Base-by-base conservation (phyloP, 495 filamentous ascomycete species). In the Neurospora sublineolata region DNA sequence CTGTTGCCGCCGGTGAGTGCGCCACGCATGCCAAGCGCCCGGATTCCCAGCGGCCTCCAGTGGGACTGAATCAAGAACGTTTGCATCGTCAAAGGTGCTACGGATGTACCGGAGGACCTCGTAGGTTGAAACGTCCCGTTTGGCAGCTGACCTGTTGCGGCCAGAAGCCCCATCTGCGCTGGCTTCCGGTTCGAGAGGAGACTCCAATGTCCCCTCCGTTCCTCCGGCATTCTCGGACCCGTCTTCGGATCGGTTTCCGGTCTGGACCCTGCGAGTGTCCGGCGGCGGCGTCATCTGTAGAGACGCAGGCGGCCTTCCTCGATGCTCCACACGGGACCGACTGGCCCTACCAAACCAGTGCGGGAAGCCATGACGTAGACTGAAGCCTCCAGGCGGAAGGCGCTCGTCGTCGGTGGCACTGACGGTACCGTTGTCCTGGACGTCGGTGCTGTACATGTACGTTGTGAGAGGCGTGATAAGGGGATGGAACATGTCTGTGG, bases 401-500 rank as follows among this genome's bases (percentile, higher is more conserved):
- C 92, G 84, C 76, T 94, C 91, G 18, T 91, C 90, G 76, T 96
- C 93, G 10, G 89, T 89, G 14, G 92, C 91, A 77, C 91, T 94
- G 52, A 92, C 89, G 0, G 92, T 92, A 37, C 91, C 91, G 36
- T 82, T 88, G 69, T 87, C 85, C 38, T 90, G 84, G 6, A 89
- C 86, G 72, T 89, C 88, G 30, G 92, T 93, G 67, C 92, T 90
- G 82, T 94, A 95, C 72, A 93, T 94, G 80, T 96, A 93, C 3
- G 93, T 96, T 7, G 93, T 97, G 16, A 94, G 84, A 23, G 94
- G 93, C 3, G 94, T 91, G 76, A 98, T 89, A 36, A 99, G 86
- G 14, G 94, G 95, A 80, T 99, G 94, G 79, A 97, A 99, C 69
- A 97, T 89, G 75, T 97, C 94, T 58, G 91, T 95, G 37, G 87